Conservation (phyloP, 345 rosid species). For the Eucalyptus guilfoylei region DNA sequence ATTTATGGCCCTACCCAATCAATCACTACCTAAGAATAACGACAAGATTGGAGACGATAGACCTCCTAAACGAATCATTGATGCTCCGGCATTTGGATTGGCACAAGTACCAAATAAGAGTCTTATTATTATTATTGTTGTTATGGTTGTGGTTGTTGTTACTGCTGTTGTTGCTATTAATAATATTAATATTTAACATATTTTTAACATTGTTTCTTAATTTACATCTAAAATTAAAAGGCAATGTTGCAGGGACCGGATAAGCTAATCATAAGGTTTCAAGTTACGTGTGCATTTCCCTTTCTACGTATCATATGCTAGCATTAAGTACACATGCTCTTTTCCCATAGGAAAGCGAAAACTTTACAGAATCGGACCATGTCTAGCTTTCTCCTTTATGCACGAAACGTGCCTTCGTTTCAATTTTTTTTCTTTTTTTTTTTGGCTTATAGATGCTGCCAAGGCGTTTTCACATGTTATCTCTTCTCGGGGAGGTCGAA, state of each 20-base stretch:
- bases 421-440: neutral
- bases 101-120: neutral
- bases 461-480: neutral
- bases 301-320: neutral
- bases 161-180: rapidly evolving
- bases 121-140: neutral
- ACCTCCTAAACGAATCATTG: neutral
- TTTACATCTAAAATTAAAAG: neutral
- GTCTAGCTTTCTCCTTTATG: neutral
- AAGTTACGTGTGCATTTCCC: neutral
- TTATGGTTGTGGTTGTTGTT: no score
- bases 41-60: neutral
- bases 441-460: neutral
- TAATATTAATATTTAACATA: rapidly evolving
- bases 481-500: neutral
- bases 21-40: neutral
- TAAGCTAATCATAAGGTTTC: neutral
- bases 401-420: neutral
- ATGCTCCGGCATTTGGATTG: neutral
- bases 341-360: neutral
- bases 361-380: neutral
- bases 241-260: neutral
- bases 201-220: neutral
- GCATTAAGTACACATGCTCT: neutral
- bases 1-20: neutral